Evolutionary conservation across 1,284 basidiomycete genomes (phyloP).

Genomic region (Boletellus deceptivus): DNA sequence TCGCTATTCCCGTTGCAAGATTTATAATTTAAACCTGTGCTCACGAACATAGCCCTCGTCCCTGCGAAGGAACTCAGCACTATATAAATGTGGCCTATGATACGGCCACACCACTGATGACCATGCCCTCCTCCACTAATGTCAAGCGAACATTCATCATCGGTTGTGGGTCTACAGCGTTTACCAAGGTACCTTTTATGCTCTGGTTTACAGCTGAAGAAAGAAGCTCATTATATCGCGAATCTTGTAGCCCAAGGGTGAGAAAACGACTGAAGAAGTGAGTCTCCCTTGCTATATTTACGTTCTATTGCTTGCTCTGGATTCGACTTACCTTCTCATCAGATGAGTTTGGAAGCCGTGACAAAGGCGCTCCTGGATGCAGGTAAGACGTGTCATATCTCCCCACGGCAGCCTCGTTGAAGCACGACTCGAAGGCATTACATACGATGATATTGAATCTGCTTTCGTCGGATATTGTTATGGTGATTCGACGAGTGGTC

Average conservation of each 20-base stretch:
- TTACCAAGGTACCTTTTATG: conserved; percentile 61
- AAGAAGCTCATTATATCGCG: neutral
- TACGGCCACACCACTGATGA: neutral
- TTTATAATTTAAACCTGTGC: no score
- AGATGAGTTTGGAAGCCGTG: conserved; percentile 31
- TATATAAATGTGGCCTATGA: neutral
- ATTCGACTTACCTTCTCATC: neutral
- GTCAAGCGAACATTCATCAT: conserved; percentile 59
- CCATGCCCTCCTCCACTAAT: conserved; percentile 12
- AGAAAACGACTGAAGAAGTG: conserved; percentile 66
- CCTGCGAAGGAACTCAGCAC: neutral
- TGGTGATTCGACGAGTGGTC: conserved; percentile 80
- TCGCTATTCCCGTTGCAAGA: no score
- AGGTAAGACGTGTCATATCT: conserved; percentile 39
- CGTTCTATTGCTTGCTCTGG: neutral
- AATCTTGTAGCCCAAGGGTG: conserved; percentile 53
- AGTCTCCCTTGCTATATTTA: conserved; percentile 16
- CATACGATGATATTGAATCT: conserved; percentile 74
- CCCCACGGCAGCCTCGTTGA: neutral
- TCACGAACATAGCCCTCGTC: neutral
- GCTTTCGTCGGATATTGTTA: conserved; percentile 82
- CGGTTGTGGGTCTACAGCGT: conserved; percentile 78
- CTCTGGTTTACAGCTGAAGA: neutral
- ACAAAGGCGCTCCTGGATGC: conserved; percentile 86
- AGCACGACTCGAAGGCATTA: conserved; percentile 53